Evolutionary conservation across 2,329 filamentous ascomycete genomes (phyloP), one percentile per base, ranked within the genome.

Genomic region (Arthroderma uncinatum): DNA sequence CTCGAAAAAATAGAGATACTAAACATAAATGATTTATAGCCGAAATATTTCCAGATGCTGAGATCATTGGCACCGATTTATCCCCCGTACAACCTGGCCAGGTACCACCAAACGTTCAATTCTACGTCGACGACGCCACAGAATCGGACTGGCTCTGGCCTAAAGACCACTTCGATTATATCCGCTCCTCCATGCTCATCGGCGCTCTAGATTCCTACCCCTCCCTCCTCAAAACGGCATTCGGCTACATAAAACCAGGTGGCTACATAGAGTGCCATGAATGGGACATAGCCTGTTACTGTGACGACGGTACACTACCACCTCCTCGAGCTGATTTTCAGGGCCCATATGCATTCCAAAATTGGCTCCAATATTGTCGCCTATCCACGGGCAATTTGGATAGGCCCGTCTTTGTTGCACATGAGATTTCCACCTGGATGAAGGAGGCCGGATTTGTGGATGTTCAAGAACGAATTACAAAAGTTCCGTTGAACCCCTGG

Each of bases 41-140:
- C 34, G 53, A 55, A 25, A 39, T 40, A 16, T 58, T 57, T 23
- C 59, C 59, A 3, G 57, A 47, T 10, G 52, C 59, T 8, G 23
- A 58, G 28, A 57, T 60, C 14, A 55, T 57, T 36, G 59, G 59
- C 9, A 60, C 59, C 16, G 57, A 87, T 64, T 74, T 87, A 4
- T 86, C 83, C 0, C 83, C 84, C 1, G 82, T 86, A 25, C 84
- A 87, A 64, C 83, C 84, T 1, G 72, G 73, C 3, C 75, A 79
- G 52, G 83, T 89, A 0, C 86, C 87, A 0, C 79, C 80, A 16
- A 91, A 91, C 61, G 84, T 89, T 12, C 80, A 82, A 60, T 91
- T 91, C 62, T 82, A 82, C 59, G 79, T 91, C 48, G 85, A 89
- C 65, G 86, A 90, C 64, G 77, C 77, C 65, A 76, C 78, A 2